Evolutionary conservation across 345 rosid genomes (phyloP).

Genomic region (Brassica juncea): DNA sequence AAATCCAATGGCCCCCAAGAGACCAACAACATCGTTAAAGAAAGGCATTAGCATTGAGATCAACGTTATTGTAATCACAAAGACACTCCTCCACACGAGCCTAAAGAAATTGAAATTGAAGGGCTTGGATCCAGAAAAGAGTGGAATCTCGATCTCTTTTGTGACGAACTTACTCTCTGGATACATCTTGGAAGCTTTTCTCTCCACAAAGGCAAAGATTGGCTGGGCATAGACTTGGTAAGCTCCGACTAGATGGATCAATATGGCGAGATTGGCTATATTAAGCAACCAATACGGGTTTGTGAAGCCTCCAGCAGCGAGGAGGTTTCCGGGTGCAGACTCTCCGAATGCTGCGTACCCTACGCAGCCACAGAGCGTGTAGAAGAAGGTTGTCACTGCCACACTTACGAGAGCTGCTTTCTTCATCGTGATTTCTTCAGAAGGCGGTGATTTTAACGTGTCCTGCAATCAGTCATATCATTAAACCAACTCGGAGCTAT

Average conservation of each 20-base stretch:
- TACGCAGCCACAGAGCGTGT: constrained; percentile 85
- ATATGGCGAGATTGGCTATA: constrained; percentile 81
- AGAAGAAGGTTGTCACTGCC: constrained; percentile 75
- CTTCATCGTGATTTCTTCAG: constrained; percentile 80
- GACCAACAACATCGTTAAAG: constrained; percentile 78
- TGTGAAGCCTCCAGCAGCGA: constrained; percentile 67
- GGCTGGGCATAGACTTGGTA: constrained; percentile 97
- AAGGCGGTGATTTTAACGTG: constrained; percentile 50
- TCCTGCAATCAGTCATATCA: constrained; percentile 32
- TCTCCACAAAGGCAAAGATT: constrained; percentile 76
- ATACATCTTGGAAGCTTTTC: constrained; percentile 45
- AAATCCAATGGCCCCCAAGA: constrained; percentile 86
- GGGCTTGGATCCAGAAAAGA: constrained; percentile 46
- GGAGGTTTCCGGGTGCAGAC: constrained; percentile 71
- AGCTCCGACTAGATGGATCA: constrained; percentile 80
- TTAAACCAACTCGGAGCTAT: not conserved
- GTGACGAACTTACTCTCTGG: constrained; percentile 63
- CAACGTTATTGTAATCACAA: constrained; percentile 67
- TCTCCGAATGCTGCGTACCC: constrained; percentile 96
- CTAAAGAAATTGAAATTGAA: constrained; percentile 71
- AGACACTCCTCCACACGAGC: constrained; percentile 78
- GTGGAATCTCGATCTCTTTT: constrained; percentile 54
- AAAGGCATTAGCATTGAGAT: constrained; percentile 89
- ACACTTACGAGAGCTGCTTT: constrained; percentile 72
- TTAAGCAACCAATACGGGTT: constrained; percentile 91